A percentile compares a stretch with the other conserved stretches of the same genome.
These are phyloP conservation scores for Cutaneotrichosporon mucoides DNA, from an alignment of 1,284 basidiomycete genomes.

Conservation along the genomic window DNA sequence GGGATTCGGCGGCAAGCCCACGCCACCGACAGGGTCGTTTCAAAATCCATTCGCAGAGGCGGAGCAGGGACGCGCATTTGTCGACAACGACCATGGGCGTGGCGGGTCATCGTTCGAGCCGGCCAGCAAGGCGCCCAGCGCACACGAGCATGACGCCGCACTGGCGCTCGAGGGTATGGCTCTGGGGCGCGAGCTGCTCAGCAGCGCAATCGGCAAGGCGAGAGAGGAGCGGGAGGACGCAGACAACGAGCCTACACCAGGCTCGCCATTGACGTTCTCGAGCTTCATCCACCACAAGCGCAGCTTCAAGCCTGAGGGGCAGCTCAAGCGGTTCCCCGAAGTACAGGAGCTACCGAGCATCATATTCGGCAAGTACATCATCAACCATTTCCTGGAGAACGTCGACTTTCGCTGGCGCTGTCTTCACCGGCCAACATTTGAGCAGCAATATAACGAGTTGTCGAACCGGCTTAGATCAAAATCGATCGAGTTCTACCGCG, in stretches of 20 bases:
- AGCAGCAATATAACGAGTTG: constrained; percentile 17
- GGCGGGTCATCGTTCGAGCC: constrained; percentile 6
- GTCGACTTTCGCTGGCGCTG: constrained; percentile 24
- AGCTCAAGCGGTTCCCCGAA: constrained; percentile 15
- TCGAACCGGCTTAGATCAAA: constrained; percentile 14
- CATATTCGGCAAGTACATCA: constrained; percentile 21
- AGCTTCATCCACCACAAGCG: constrained; percentile 19
- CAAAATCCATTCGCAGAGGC: not conserved
- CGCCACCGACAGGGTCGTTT: not conserved
- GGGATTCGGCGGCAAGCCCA: not conserved
- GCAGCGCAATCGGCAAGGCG: not conserved
- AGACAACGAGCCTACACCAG: constrained; percentile 15
- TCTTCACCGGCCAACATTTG: constrained; percentile 25
- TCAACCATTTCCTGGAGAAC: constrained; percentile 18
- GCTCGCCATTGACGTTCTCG: constrained; percentile 17
- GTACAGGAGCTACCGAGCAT: constrained; percentile 9
- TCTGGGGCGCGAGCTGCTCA: constrained; percentile 16
- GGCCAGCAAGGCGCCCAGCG: constrained; percentile 17
- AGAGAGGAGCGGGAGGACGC: not conserved
- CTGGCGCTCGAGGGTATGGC: constrained; percentile 24
- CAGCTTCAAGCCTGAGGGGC: constrained; percentile 3
- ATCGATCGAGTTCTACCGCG: constrained; percentile 14
- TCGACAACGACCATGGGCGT: not conserved
- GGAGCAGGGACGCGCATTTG: not conserved
- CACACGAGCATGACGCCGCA: constrained; percentile 21